A percentile compares a stretch with the other conserved stretches of the same genome.
Evolutionary conservation across 495 filamentous ascomycete genomes (phyloP).

Genomic region (Rhypophila decipiens): DNA sequence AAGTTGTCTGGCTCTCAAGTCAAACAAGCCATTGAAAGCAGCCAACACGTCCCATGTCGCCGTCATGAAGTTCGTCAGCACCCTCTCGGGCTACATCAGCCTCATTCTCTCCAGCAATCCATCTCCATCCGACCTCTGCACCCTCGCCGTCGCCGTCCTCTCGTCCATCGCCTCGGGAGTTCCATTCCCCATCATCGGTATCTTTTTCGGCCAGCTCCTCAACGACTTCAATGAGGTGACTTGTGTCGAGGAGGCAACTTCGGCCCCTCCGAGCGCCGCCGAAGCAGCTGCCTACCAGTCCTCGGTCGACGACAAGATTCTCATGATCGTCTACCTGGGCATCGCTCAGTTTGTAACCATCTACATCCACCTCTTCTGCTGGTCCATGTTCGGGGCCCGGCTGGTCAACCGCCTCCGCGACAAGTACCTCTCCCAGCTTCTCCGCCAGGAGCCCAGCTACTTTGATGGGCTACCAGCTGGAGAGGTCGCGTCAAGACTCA

Average conservation of each 20-base stretch:
- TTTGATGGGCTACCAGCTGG: conserved; percentile 50
- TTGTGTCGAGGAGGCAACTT: conserved; percentile 29
- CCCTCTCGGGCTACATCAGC: conserved; percentile 8
- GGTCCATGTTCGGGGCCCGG: conserved; percentile 54
- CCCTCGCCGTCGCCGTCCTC: conserved; percentile 44
- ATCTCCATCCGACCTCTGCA: conserved; percentile 35
- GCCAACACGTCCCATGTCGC: background rate
- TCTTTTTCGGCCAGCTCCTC: conserved; percentile 61
- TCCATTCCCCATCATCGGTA: conserved; percentile 60
- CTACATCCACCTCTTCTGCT: conserved; percentile 49
- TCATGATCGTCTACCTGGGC: conserved; percentile 54
- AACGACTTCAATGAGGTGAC: conserved; percentile 56
- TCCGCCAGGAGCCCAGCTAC: conserved; percentile 55
- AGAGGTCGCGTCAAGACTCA: conserved; percentile 55
- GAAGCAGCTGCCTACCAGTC: no score
- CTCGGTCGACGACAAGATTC: conserved; percentile 53
- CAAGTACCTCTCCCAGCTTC: conserved; percentile 47
- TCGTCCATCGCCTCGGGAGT: conserved; percentile 56
- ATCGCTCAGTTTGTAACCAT: conserved; percentile 55
- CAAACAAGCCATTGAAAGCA: background rate
- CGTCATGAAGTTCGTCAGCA: background rate
- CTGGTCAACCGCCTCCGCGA: conserved; percentile 56
- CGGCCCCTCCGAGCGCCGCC: conserved; percentile 16
- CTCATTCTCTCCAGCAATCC: conserved; percentile 28
- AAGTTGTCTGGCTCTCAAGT: no score